Evolutionary conservation across 805 yeast species (phyloP).

Genomic region (Yamadazyma ubonensis): DNA sequence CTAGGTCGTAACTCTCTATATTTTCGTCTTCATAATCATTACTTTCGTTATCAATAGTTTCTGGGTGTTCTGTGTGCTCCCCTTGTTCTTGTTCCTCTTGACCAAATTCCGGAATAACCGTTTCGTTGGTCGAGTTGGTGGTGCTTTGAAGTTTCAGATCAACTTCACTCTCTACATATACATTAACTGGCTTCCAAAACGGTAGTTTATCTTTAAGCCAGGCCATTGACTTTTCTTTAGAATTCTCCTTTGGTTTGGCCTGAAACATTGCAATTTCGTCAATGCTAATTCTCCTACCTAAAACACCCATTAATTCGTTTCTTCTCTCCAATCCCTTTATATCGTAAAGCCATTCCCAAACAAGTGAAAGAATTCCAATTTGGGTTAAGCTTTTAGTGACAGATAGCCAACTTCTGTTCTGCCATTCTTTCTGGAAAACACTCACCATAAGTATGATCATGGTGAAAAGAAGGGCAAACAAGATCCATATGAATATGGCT

Average conservation of each 20-base stretch:
- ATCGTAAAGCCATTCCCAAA: constrained; percentile 68
- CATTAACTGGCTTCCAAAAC: constrained; percentile 7
- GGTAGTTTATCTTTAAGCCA: constrained; percentile 3
- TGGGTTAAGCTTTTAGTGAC: constrained; percentile 45
- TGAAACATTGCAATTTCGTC: constrained; percentile 38
- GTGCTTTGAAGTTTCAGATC: constrained; percentile 8
- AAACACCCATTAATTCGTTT: constrained; percentile 54
- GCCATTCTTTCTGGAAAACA: constrained; percentile 29
- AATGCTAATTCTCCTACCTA: constrained; percentile 57
- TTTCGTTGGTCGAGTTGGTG: constrained; percentile 3
- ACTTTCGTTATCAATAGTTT: not conserved
- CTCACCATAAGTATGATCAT: constrained; percentile 26
- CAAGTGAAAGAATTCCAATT: constrained; percentile 49
- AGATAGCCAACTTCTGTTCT: constrained; percentile 50
- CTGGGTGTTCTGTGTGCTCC: not conserved
- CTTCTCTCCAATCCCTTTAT: constrained; percentile 50
- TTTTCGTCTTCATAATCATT: constrained; percentile 19
- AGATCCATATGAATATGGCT: constrained; percentile 43
- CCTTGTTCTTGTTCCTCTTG: too few relatives aligned
- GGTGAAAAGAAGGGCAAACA: constrained; percentile 39
- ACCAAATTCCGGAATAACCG: not conserved
- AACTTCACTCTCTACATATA: constrained; percentile 12
- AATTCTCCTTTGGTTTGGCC: constrained; percentile 1
- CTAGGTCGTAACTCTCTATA: constrained; percentile 25
- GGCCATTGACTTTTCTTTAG: not conserved